Percentiles rank a stretch among this genome's conserved stretches.
Evolutionary conservation across 495 filamentous ascomycete genomes (phyloP).

Genomic region (Neurospora sp.): DNA sequence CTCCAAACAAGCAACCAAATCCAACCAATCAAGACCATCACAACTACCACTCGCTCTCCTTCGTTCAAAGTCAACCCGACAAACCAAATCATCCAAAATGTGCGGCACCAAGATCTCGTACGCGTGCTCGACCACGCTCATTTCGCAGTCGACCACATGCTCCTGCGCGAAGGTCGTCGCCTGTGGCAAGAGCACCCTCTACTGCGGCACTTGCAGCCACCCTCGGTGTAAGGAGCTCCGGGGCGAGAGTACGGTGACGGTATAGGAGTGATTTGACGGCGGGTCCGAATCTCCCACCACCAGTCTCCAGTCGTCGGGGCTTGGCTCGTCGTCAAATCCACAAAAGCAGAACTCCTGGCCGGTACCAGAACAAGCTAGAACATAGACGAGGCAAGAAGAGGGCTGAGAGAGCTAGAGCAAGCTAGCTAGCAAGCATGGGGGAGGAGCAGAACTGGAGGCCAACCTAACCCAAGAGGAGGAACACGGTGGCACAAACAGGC

Average conservation of each 20-base stretch:
- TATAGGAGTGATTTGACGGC: not conserved
- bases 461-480: not conserved
- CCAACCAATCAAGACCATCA: not conserved
- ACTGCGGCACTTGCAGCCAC: slow-evolving; percentile 21
- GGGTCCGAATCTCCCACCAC: not conserved
- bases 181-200: slow-evolving; percentile 23
- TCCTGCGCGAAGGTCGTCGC: slow-evolving; percentile 16
- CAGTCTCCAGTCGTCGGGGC: not conserved
- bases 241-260: slow-evolving; percentile 9
- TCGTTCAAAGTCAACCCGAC: not conserved
- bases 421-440: not conserved
- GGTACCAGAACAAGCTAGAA: not conserved
- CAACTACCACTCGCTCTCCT: not conserved
- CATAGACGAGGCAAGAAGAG: not conserved
- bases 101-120: slow-evolving; percentile 25
- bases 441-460: not conserved
- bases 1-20: not conserved
- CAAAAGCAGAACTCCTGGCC: not conserved
- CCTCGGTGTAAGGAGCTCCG: slow-evolving; percentile 21
- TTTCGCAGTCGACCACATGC: slow-evolving; percentile 21
- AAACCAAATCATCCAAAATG: slow-evolving; percentile 7
- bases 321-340: not conserved
- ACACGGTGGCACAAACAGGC: not conserved
- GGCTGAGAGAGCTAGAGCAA: not conserved
- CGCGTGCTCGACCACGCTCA: slow-evolving; percentile 21